These are phyloP conservation scores for Talaromyces nanjingensis DNA, from an alignment of 495 filamentous ascomycete species.

Conservation along the genomic window DNA sequence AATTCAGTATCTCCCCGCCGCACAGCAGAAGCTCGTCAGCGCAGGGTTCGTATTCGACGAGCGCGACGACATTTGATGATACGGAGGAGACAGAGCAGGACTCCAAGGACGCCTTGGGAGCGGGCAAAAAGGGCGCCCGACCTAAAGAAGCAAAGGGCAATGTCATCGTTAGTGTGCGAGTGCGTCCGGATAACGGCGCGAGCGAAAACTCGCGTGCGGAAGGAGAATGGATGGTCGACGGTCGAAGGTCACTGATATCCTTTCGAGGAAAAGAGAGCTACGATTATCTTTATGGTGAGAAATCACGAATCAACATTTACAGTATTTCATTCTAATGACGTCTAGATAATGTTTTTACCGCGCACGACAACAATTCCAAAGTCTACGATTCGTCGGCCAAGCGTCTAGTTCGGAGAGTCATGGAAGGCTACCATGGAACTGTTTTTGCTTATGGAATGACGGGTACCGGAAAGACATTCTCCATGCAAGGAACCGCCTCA, in stretches of 20 bases:
- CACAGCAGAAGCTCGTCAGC: constrained; percentile 86
- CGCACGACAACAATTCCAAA: constrained; percentile 84
- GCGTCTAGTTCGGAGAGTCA: constrained; percentile 87
- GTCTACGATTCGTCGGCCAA: constrained; percentile 94
- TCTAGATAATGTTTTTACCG: constrained; percentile 89
- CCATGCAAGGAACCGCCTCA: constrained; percentile 96
- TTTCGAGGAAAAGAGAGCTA: constrained; percentile 86
- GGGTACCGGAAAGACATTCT: constrained; percentile 96
- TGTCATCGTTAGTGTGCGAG: constrained; percentile 90
- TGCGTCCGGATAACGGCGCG: constrained; percentile 69
- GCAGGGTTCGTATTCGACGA: constrained; percentile 84
- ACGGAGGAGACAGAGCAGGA: constrained; percentile 44
- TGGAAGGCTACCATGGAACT: constrained; percentile 98
- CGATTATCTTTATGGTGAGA: constrained; percentile 84
- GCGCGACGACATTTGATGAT: constrained; percentile 82
- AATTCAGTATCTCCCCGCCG: constrained; percentile 65
- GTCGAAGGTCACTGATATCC: constrained; percentile 69
- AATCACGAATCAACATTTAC: not conserved
- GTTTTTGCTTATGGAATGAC: constrained; percentile 99
- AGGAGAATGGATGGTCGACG: constrained; percentile 90
- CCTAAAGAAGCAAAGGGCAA: constrained; percentile 77
- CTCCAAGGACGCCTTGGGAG: constrained; percentile 26
- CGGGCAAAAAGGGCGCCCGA: constrained; percentile 26
- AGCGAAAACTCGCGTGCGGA: constrained; percentile 56
- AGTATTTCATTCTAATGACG: constrained; percentile 2